Conservation (phyloP, 768 basidiomycete species). For the Lentinula lateritia region DNA sequence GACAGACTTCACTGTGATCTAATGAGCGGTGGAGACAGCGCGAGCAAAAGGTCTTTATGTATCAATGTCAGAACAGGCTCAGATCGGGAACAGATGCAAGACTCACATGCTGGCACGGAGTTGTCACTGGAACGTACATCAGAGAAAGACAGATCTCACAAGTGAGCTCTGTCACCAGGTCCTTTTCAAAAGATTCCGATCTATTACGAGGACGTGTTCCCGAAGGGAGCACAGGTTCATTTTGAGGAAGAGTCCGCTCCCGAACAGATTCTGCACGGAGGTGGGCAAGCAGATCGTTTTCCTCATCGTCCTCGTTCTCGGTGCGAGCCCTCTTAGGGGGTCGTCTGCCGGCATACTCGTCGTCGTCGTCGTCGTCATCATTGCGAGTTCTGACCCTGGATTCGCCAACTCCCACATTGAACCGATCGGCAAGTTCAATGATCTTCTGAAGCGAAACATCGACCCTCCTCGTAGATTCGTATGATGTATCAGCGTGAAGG, state of each 20-base stretch:
- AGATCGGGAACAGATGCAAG: conserved; percentile 8
- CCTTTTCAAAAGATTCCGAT: conserved; percentile 47
- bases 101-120: conserved; percentile 91
- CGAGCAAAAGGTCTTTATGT: conserved; percentile 76
- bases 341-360: conserved; percentile 10
- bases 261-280: conserved; percentile 25
- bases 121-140: conserved; percentile 82
- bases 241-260: conserved; percentile 23
- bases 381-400: conserved; percentile 12
- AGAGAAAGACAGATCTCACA: conserved; percentile 91
- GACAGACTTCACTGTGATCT: conserved; percentile 80
- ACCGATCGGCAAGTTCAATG: conserved; percentile 33
- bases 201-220: conserved; percentile 14
- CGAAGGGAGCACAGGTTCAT: conserved; percentile 25
- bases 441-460: conserved; percentile 62
- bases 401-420: background rate
- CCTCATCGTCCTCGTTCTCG: conserved; percentile 20
- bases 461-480: conserved; percentile 19
- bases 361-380: conserved; percentile 25
- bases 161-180: conserved; percentile 62
- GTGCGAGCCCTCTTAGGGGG: background rate
- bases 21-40: conserved; percentile 86
- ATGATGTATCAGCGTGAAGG: conserved; percentile 9
- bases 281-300: conserved; percentile 31
- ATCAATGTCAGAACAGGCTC: conserved; percentile 4